A percentile compares a stretch with the other conserved stretches of the same genome.
These are phyloP conservation scores for Alternaria arborescens DNA, from an alignment of 2,329 filamentous ascomycete genomes.

Conservation along the genomic window DNA sequence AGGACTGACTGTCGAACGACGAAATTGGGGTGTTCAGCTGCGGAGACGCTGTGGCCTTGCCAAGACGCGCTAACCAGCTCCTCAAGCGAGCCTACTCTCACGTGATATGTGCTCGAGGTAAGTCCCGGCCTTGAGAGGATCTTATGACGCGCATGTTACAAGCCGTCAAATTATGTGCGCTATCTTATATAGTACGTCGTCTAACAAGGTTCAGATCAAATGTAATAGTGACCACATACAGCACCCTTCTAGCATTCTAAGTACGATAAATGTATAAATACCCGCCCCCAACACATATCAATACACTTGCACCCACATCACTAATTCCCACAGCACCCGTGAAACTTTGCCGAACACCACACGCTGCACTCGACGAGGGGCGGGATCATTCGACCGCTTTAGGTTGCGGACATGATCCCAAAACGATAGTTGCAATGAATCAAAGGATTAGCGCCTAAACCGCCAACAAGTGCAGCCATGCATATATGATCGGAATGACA, in stretches of 20 bases:
- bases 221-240: background rate
- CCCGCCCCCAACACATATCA: background rate
- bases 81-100: slow-evolving; percentile 31
- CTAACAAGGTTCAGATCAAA: background rate
- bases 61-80: slow-evolving; percentile 27
- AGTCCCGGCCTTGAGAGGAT: background rate
- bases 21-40: slow-evolving; percentile 21
- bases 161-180: background rate
- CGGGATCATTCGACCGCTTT: slow-evolving; percentile 14
- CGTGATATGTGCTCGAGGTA: background rate
- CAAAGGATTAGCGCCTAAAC: slow-evolving; percentile 17
- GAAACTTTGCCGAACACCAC: slow-evolving; percentile 7
- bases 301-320: slow-evolving; percentile 7
- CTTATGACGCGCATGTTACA: background rate
- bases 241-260: background rate
- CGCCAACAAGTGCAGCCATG: slow-evolving; percentile 4
- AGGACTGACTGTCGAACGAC: slow-evolving; percentile 30
- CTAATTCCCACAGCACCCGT: background rate
- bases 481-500: slow-evolving; percentile 7
- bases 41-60: slow-evolving; percentile 25
- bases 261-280: background rate
- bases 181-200: background rate
- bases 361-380: slow-evolving; percentile 2
- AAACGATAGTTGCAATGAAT: slow-evolving; percentile 26
- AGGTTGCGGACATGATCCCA: slow-evolving; percentile 19